A percentile compares a stretch with the other conserved stretches of the same genome.
phyloP scores from a whole-genome alignment of 495 filamentous ascomycete genomes.

The Aspergillus indologenus region DNA sequence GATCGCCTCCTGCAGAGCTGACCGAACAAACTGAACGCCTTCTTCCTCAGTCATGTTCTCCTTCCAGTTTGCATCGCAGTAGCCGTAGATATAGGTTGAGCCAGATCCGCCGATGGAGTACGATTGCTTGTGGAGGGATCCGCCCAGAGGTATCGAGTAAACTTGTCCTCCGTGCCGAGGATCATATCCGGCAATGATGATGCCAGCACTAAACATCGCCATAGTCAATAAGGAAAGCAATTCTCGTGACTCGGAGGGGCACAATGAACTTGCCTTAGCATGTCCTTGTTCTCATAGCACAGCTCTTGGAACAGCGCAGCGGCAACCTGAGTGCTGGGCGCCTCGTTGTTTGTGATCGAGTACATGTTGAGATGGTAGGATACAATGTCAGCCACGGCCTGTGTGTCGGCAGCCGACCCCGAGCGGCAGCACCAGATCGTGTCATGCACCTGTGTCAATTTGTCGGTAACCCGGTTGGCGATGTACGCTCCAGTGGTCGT shows the following conservation, averaged over 20 bases:
- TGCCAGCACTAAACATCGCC: constrained; percentile 65
- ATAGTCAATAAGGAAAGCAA: constrained; percentile 24
- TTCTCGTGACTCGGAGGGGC: not conserved
- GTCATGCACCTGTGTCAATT: constrained; percentile 96
- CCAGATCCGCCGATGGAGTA: constrained; percentile 96
- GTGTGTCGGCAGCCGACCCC: constrained; percentile 94
- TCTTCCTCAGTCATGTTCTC: constrained; percentile 93
- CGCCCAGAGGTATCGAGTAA: constrained; percentile 94
- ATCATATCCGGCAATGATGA: constrained; percentile 97
- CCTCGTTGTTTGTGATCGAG: constrained; percentile 77
- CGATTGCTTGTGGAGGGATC: constrained; percentile 93
- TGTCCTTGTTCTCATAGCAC: constrained; percentile 96
- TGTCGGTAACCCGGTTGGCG: constrained; percentile 98
- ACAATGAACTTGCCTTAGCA: constrained; percentile 58
- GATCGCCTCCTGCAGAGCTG: constrained; percentile 85
- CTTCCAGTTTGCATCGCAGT: constrained; percentile 94
- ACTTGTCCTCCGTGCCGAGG: constrained; percentile 91
- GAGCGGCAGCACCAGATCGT: constrained; percentile 99
- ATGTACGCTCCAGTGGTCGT: constrained; percentile 99
- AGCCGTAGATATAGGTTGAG: constrained; percentile 98
- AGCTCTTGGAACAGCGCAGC: constrained; percentile 95
- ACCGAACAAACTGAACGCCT: constrained; percentile 91
- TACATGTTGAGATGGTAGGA: constrained; percentile 94
- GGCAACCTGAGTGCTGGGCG: constrained; percentile 89
- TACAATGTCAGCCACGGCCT: constrained; percentile 96